These are phyloP conservation scores for Fraxinus baroniana DNA, from an alignment of 305 asterid species.

Conservation along the genomic window DNA sequence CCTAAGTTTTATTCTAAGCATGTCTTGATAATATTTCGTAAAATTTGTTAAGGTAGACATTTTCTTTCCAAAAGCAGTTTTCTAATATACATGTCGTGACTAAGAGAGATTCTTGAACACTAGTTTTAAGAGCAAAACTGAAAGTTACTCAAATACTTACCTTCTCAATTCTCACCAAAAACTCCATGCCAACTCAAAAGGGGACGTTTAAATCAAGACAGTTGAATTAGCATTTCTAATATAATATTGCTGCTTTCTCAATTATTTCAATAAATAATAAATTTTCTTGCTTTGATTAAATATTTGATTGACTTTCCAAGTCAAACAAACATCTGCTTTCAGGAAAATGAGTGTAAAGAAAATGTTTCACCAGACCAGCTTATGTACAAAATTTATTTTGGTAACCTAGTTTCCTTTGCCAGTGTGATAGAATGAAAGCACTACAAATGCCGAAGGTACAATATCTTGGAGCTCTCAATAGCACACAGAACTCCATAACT, in stretches of 20 bases:
- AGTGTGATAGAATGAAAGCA: neutral
- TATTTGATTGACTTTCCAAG: neutral
- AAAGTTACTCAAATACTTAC: neutral
- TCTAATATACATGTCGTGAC: neutral
- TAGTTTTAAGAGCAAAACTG: neutral
- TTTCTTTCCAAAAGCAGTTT: neutral
- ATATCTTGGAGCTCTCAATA: neutral
- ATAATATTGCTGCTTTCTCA: neutral
- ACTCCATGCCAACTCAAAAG: neutral
- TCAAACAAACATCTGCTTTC: neutral
- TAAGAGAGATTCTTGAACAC: neutral
- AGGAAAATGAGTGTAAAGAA: neutral
- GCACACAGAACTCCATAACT: slow-evolving; percentile 5
- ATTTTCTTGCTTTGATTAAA: neutral
- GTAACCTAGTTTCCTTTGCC: neutral
- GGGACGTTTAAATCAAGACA: neutral
- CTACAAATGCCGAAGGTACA: neutral
- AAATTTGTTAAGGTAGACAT: neutral
- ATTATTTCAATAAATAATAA: neutral
- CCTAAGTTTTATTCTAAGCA: neutral
- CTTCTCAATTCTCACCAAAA: neutral
- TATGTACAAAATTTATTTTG: neutral
- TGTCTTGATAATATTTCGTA: neutral
- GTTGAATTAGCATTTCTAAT: neutral
- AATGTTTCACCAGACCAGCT: slow-evolving; percentile 9